These are phyloP conservation scores for Pleurotus tuber-regium DNA, from an alignment of 768 basidiomycete genomes.

Conservation along the genomic window DNA sequence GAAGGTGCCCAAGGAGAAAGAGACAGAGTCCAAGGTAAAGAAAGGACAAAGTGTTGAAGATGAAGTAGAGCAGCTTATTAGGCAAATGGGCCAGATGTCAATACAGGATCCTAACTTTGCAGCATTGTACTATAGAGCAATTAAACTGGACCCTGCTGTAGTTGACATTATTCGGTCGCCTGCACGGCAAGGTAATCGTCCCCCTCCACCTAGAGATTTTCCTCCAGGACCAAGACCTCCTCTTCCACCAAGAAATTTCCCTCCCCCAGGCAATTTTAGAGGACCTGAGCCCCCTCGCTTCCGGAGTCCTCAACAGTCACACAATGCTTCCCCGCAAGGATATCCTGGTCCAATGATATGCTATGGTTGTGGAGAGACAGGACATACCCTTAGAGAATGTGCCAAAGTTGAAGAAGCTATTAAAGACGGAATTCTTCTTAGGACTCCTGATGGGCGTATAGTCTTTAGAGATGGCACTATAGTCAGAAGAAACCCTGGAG, in stretches of 20 bases:
- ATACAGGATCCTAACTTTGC: constrained; percentile 6
- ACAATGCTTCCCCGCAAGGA: neutral
- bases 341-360: neutral
- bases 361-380: constrained; percentile 3
- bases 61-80: constrained; percentile 9
- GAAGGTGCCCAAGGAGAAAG: neutral
- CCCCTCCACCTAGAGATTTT: neutral
- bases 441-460: neutral
- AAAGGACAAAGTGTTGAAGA: neutral
- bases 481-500: neutral
- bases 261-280: neutral
- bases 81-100: constrained; percentile 5
- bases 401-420: neutral
- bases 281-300: neutral
- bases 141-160: neutral
- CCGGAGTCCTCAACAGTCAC: neutral
- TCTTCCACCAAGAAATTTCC: neutral
- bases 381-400: neutral
- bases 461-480: neutral
- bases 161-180: neutral
- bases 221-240: neutral
- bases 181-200: neutral
- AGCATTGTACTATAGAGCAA: constrained; percentile 4
- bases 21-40: neutral
- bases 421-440: neutral